Percentiles rank a stretch among this genome's conserved stretches.
Evolutionary conservation across 495 filamentous ascomycete genomes (phyloP).

Genomic region (Xylaria venustula): DNA sequence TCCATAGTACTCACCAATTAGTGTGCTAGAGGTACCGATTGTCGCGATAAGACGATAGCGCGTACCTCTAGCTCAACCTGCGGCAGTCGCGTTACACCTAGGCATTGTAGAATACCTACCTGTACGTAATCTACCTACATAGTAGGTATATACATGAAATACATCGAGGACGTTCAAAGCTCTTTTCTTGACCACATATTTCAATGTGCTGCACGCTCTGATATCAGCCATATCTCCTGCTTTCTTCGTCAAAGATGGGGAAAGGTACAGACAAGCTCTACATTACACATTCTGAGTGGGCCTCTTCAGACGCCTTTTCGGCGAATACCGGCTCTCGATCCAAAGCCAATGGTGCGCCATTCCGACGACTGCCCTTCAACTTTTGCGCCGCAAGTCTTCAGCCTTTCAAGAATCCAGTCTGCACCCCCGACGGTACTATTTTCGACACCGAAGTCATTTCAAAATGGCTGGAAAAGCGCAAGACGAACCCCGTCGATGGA

Average conservation of each 20-base stretch:
- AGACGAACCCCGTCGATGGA: slow-evolving; percentile 86
- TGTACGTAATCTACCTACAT: no score
- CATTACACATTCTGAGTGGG: slow-evolving; percentile 96
- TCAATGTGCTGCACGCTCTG: no score
- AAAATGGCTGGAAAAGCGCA: slow-evolving; percentile 90
- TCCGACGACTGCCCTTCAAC: slow-evolving; percentile 93
- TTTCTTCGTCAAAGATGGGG: slow-evolving; percentile 30
- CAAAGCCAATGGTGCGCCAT: slow-evolving; percentile 55
- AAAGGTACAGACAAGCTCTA: slow-evolving; percentile 74
- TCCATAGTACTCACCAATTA: no score
- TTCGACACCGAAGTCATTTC: slow-evolving; percentile 86
- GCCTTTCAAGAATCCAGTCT: slow-evolving; percentile 84
- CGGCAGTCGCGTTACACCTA: no score
- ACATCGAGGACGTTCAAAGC: no score
- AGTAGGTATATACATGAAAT: neutral
- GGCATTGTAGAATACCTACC: no score
- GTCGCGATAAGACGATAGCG: no score
- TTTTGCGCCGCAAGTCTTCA: slow-evolving; percentile 96
- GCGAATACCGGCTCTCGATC: slow-evolving; percentile 64
- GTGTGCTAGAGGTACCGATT: no score
- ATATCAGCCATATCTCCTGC: no score
- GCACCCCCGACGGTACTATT: slow-evolving; percentile 72
- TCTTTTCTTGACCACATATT: no score
- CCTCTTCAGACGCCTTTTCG: slow-evolving; percentile 81
- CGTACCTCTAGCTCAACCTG: no score